Conservation (phyloP, 2,329 filamentous ascomycete genomes). For the Fusarium avenaceum region DNA sequence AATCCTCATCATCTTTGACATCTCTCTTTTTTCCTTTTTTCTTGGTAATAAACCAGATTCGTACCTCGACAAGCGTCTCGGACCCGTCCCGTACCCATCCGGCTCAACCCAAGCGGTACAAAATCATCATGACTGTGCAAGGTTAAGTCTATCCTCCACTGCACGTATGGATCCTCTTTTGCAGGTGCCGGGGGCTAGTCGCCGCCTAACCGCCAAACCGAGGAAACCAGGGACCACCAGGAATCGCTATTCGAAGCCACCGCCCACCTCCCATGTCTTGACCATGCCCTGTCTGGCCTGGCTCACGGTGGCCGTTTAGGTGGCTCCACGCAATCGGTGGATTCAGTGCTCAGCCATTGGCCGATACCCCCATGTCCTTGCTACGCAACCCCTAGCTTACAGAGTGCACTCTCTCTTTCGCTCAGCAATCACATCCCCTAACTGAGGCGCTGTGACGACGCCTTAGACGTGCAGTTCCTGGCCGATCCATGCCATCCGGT, state of each 20-base stretch:
- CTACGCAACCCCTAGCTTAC: constrained; percentile 28
- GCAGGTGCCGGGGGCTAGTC: constrained; percentile 46
- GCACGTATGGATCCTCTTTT: constrained; percentile 33
- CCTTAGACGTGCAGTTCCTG: constrained; percentile 43
- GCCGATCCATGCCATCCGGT: constrained; percentile 44
- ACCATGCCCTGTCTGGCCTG: constrained; percentile 44
- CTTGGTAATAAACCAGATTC: constrained; percentile 12
- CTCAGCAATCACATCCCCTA: constrained; percentile 46
- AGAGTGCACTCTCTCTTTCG: constrained; percentile 36
- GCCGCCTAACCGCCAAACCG: constrained; percentile 41
- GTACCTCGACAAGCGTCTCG: constrained; percentile 34
- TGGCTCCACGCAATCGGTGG: constrained; percentile 39
- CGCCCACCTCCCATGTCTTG: constrained; percentile 35
- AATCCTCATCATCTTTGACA: constrained; percentile 10
- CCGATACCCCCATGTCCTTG: constrained; percentile 23
- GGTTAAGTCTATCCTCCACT: constrained; percentile 28
- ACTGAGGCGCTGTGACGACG: constrained; percentile 45
- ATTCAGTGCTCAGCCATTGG: constrained; percentile 44
- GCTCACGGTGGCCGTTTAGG: constrained; percentile 40
- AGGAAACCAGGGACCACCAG: constrained; percentile 34
- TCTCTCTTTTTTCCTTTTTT: constrained; percentile 10
- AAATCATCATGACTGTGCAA: constrained; percentile 36
- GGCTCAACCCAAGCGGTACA: constrained; percentile 27
- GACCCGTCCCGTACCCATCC: constrained; percentile 22
- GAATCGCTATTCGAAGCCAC: constrained; percentile 41